Percentiles rank a stretch among this genome's conserved stretches.
These are phyloP conservation scores for Penicillium egyptiacum DNA, from an alignment of 495 filamentous ascomycete genomes.

Conservation along the genomic window DNA sequence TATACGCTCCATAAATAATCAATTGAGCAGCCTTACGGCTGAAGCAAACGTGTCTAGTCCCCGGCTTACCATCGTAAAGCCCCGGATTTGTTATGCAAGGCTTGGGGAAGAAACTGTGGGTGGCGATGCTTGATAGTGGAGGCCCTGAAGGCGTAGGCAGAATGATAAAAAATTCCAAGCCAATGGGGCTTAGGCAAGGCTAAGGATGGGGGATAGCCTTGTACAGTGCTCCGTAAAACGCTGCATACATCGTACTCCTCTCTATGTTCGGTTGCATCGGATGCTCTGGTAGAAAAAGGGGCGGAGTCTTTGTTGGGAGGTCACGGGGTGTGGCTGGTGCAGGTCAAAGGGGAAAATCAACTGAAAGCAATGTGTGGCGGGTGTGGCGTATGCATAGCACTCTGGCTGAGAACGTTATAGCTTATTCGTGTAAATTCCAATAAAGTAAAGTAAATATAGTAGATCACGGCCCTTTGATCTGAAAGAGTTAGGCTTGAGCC, in stretches of 20 bases:
- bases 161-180: slow-evolving; percentile 4
- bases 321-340: slow-evolving; percentile 12
- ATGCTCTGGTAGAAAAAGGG: neutral
- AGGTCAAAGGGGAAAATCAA: neutral
- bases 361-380: neutral
- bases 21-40: slow-evolving; percentile 5
- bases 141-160: neutral
- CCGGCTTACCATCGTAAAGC: neutral
- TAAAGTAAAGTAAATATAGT: neutral
- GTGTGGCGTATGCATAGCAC: slow-evolving; percentile 1
- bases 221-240: neutral
- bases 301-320: slow-evolving; percentile 2
- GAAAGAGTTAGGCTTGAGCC: neutral
- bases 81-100: neutral
- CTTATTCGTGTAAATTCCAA: neutral
- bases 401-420: neutral
- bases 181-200: slow-evolving; percentile 2
- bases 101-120: neutral
- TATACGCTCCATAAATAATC: neutral
- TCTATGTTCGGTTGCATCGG: neutral
- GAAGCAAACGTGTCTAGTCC: neutral
- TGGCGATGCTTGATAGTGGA: slow-evolving; percentile 11
- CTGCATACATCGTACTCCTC: neutral
- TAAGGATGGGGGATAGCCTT: neutral
- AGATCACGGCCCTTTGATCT: slow-evolving; percentile 1